Base-by-base conservation (phyloP, 495 filamentous ascomycete genomes). In the Penicillium turbatum region DNA sequence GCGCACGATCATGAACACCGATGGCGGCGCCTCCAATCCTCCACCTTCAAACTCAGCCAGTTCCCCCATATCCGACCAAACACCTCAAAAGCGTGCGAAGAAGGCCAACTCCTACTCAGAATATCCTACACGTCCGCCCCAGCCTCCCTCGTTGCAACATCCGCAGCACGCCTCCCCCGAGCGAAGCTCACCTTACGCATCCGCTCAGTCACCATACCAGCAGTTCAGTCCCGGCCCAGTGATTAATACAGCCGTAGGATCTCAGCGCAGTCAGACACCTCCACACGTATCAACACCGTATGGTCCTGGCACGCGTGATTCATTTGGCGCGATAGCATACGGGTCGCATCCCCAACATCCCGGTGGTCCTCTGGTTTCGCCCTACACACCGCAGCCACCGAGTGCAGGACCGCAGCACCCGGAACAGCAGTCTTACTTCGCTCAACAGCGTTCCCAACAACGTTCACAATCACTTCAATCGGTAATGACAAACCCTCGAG, bases 1-100 rank as follows among this genome's bases (percentile, higher is more conserved):
- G 71, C 73, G 75, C 67, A 75, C 72, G 32, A 77, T 81, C 61
- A 78, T 81, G 65, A 79, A 79, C 51, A 72, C 49, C 53, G 76
- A 81, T 57, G 71, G 72, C 44, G 66, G 65, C 58, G 64, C 66
- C 62, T 61, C 67, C 51, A 62, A 62, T 49, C 54, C 53, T 27
- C 62, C 65, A 35, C 60, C 69, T 27, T 34, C 61, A 46, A 62
- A 65, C 56, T 61, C 67, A 2, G 67, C 62, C 6, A 60, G 57
- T 29, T 54, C 54, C 30, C 46, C 55, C 38, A 43, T 51, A 16
- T 54, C 65, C 38, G 62, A 66, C 51, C 44, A 55, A 31, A 51
- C 61, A 54, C 66, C 65, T 61, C 60, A 57, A 56, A 45, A 67
- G 61, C 67, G 61, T 63, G 55, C 65, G 32, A 72, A 66, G 50